Evolutionary conservation across 129 eudicot genomes (phyloP).

Genomic region (Smallanthus sonchifolius): DNA sequence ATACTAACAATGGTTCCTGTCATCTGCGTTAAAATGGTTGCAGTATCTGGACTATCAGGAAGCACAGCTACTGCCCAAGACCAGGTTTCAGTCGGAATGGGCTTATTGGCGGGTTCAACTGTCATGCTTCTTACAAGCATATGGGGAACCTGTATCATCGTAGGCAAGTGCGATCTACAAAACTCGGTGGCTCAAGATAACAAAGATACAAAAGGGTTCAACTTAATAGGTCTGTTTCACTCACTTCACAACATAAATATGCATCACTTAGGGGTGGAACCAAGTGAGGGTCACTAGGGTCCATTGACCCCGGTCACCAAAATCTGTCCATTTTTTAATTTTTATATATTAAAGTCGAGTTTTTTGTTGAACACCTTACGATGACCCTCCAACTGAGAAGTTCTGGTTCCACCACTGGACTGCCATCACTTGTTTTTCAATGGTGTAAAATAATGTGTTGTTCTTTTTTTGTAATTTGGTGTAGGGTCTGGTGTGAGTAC

Average conservation of each 20-base stretch:
- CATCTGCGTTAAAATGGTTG: slow-evolving; percentile 11
- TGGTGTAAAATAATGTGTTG: neutral
- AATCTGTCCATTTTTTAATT: too few relatives aligned
- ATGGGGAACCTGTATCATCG: slow-evolving; percentile 59
- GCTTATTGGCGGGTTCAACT: slow-evolving; percentile 55
- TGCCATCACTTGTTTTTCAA: neutral
- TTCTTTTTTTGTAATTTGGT: neutral
- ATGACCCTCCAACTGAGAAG: too few relatives aligned
- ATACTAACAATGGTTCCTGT: neutral
- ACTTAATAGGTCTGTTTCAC: slow-evolving; percentile 28
- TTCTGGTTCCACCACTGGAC: too few relatives aligned
- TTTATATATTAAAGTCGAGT: too few relatives aligned
- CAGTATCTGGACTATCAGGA: slow-evolving; percentile 66
- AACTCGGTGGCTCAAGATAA: slow-evolving; percentile 43
- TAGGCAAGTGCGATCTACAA: slow-evolving; percentile 49
- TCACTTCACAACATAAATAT: neutral
- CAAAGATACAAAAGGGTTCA: slow-evolving; percentile 49
- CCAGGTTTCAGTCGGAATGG: slow-evolving; percentile 59
- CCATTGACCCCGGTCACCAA: too few relatives aligned
- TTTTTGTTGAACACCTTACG: too few relatives aligned
- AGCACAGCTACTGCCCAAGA: slow-evolving; percentile 48
- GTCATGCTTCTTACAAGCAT: slow-evolving; percentile 54
- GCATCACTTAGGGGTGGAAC: neutral
- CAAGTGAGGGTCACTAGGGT: too few relatives aligned
- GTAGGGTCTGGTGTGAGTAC: slow-evolving; percentile 51